Percentiles rank a stretch among this genome's conserved stretches.
Evolutionary conservation across 176 grass and related monocot species (phyloP).

Genomic region (Olyra latifolia): DNA sequence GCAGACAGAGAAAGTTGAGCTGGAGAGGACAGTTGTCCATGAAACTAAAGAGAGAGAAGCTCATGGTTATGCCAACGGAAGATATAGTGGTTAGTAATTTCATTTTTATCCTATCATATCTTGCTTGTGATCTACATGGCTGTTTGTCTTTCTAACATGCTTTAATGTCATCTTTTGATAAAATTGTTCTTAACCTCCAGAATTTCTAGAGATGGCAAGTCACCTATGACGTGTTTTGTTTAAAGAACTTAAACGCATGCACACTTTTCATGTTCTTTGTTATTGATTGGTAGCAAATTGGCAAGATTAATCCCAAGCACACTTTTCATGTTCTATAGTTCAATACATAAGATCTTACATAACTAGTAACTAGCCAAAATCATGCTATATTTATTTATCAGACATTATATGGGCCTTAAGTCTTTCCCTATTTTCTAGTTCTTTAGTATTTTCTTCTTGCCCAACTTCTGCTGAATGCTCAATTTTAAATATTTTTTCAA

Average conservation of each 20-base stretch:
- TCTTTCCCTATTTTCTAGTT: not conserved
- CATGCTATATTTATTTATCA: not conserved
- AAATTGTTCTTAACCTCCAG: not conserved
- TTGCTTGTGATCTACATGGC: not conserved
- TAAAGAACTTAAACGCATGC: not conserved
- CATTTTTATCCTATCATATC: not conserved
- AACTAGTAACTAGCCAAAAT: not conserved
- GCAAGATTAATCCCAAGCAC: not conserved
- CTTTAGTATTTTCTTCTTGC: not conserved
- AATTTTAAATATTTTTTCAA: slow-evolving; percentile 9
- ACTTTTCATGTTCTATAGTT: not conserved
- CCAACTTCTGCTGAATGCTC: not conserved
- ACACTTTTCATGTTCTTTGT: not conserved
- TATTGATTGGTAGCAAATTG: not conserved
- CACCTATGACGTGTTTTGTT: not conserved
- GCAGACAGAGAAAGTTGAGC: slow-evolving; percentile 95
- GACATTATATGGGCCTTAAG: not conserved
- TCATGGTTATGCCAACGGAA: slow-evolving; percentile 52
- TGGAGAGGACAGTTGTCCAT: slow-evolving; percentile 92
- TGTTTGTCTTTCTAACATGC: not conserved
- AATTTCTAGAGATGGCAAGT: not conserved
- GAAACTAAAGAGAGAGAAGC: slow-evolving; percentile 91
- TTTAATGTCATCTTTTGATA: slow-evolving; percentile 10
- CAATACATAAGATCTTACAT: not conserved
- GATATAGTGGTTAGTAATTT: slow-evolving; percentile 90